Conservation (phyloP, 352 stramenopile genomes). For the Halophytophthora polymorphica region DNA sequence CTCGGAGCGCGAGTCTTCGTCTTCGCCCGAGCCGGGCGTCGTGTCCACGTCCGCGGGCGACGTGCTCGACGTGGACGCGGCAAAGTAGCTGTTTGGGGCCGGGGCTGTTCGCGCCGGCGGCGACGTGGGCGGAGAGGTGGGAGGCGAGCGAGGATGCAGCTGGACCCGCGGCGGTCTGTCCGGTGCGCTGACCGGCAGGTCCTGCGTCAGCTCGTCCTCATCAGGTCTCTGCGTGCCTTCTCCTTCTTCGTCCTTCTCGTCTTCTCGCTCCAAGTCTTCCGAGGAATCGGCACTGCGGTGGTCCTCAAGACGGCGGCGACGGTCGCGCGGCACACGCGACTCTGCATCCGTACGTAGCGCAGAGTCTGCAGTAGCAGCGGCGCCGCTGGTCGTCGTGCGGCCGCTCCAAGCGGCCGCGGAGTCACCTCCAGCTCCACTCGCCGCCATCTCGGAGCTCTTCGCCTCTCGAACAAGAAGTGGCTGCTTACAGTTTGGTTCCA, state of each 20-base stretch:
- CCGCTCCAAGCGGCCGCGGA: too few species aligned
- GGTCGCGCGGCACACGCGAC: neutral
- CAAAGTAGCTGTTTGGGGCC: conserved; percentile 10
- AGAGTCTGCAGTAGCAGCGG: neutral
- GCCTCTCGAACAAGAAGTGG: too few species aligned
- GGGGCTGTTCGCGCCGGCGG: conserved; percentile 24
- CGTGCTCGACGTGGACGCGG: conserved; percentile 11
- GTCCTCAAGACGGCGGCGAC: neutral
- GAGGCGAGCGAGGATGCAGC: conserved; percentile 7
- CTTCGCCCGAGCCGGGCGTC: conserved; percentile 51
- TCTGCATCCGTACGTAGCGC: too few species aligned
- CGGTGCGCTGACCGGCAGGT: conserved; percentile 16
- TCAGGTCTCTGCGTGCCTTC: conserved; percentile 31
- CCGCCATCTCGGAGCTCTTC: too few species aligned
- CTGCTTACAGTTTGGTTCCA: too few species aligned
- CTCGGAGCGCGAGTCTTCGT: conserved; percentile 79
- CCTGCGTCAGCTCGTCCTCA: conserved; percentile 34
- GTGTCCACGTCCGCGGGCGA: conserved; percentile 55
- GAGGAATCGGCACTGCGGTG: conserved; percentile 7
- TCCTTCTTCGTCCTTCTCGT: conserved; percentile 26
- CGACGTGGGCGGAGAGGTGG: conserved; percentile 14
- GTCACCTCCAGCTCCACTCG: too few species aligned
- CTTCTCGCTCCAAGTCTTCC: conserved; percentile 29
- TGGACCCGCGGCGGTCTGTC: conserved; percentile 21
- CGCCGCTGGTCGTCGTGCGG: conserved; percentile 1